Evolutionary conservation across 306 rosid species (phyloP), one percentile per base, ranked within the genome.

Genomic region (Hippophae rhamnoides): DNA sequence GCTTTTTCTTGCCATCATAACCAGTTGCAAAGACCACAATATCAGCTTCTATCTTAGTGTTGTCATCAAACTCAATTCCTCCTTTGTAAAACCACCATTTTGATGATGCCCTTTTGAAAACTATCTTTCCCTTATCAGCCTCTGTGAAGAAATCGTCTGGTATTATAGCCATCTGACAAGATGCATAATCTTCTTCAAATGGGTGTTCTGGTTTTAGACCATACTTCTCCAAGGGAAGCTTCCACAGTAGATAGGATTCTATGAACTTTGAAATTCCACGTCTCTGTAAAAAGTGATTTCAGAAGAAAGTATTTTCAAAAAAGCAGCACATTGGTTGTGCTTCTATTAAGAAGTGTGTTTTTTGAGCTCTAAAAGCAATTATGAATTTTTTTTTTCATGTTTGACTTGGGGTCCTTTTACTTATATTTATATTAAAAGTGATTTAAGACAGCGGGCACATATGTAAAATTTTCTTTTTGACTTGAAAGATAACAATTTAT

Each of bases 111-210:
- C 53, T 79, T 63, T 87, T 82, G 56, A 87, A 84, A 31, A 56
- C 58, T 58, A 87, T 79, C 59, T 70, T 84, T 7, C 95, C 89
- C 54, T 87, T 87, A 31, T 87, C 95, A 43, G 76, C 95, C 77
- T 87, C 89, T 1, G 84, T 7, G 74, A 84, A 87, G 76, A 87
- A 87, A 52, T 84, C 78, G 12, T 81, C 86, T 5, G 89, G 89
- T 76, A 74, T 69, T 62, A 87, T 74, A 47, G 86, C 80, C 95
- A 87, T 87, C 68, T 87, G 95, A 51, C 95, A 87, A 41, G 95
- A 82, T 48, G 95, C 95, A 42, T 77, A 84, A 77, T 84, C 95
- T 61, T 87, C 95, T 67, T 56, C 84, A 66, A 87, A 87, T 7
- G 92, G 69, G 71, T 84, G 92, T 9, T 79, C 84, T 43, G 95